Evolutionary conservation across 2,329 filamentous ascomycete species (phyloP).

Genomic region (Phaeosphaeria sp.): DNA sequence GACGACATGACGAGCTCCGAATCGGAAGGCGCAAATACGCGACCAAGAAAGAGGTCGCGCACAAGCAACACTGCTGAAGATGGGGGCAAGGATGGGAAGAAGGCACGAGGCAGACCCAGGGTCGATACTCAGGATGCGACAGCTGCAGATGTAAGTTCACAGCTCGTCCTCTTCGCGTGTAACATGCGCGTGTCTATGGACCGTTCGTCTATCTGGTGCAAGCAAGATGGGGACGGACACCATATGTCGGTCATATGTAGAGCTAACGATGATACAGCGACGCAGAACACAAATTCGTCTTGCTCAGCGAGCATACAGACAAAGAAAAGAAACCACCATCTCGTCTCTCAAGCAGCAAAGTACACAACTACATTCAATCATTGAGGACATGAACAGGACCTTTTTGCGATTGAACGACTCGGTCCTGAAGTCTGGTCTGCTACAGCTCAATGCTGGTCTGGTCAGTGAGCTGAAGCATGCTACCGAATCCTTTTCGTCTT

Average conservation of each 20-base stretch:
- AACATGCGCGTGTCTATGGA: not conserved
- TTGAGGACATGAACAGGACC: slow-evolving; percentile 75
- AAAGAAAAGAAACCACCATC: slow-evolving; percentile 84
- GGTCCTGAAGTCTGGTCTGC: slow-evolving; percentile 63
- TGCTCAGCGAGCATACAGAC: slow-evolving; percentile 83
- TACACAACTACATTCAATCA: slow-evolving; percentile 69
- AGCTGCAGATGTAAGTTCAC: slow-evolving; percentile 72
- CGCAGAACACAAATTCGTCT: slow-evolving; percentile 86
- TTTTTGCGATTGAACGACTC: slow-evolving; percentile 73
- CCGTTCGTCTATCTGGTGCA: not conserved
- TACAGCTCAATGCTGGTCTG: slow-evolving; percentile 64
- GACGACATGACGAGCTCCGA: slow-evolving; percentile 38
- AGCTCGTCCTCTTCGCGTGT: not conserved
- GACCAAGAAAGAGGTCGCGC: slow-evolving; percentile 41
- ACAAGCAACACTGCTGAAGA: slow-evolving; percentile 33
- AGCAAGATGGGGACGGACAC: not conserved
- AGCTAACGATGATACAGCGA: slow-evolving; percentile 59
- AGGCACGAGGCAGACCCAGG: slow-evolving; percentile 74
- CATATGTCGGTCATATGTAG: not conserved
- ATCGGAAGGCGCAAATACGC: slow-evolving; percentile 33
- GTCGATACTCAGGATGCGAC: slow-evolving; percentile 80
- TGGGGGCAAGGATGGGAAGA: slow-evolving; percentile 48
- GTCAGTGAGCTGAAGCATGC: slow-evolving; percentile 63
- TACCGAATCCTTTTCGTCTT: slow-evolving; percentile 64
- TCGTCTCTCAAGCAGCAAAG: slow-evolving; percentile 74